phyloP scores from a whole-genome alignment of 805 yeast species.

The Cyberlindnera maclurae region DNA sequence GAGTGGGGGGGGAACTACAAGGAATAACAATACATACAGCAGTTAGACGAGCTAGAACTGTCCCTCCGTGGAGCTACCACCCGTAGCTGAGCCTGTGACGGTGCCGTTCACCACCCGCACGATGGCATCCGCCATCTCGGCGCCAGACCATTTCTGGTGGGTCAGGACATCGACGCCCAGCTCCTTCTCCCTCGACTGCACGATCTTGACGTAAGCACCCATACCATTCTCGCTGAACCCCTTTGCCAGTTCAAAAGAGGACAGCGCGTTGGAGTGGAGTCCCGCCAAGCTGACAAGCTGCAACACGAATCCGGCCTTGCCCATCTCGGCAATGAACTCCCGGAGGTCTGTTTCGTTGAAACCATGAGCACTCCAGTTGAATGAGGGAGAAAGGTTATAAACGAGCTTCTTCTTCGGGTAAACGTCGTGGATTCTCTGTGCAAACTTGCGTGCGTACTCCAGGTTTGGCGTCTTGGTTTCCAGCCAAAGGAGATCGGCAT shows the following conservation, averaged over 20 bases:
- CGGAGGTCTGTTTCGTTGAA: conserved; percentile 39
- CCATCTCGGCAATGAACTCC: conserved; percentile 46
- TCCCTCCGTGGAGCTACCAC: conserved; percentile 14
- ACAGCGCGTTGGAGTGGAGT: conserved; percentile 43
- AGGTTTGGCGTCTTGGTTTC: conserved; percentile 56
- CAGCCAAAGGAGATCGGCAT: conserved; percentile 54
- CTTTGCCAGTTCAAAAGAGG: conserved; percentile 44
- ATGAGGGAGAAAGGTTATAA: conserved; percentile 54
- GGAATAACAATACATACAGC: no score
- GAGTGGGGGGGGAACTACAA: no score
- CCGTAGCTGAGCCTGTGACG: conserved; percentile 11
- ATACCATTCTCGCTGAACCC: conserved; percentile 47
- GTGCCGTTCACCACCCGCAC: conserved; percentile 14
- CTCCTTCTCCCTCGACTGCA: conserved; percentile 41
- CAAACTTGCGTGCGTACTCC: conserved; percentile 37
- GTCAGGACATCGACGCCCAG: conserved; percentile 45
- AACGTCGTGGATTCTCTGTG: conserved; percentile 36
- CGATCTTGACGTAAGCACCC: conserved; percentile 49
- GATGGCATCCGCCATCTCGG: conserved; percentile 39
- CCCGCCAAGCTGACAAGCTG: conserved; percentile 60
- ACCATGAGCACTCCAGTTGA: conserved; percentile 55
- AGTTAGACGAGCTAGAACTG: no score
- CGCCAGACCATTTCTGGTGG: conserved; percentile 60
- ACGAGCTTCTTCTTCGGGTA: conserved; percentile 51
- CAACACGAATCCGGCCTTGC: conserved; percentile 47